Conservation (phyloP, 192 early-diverging fungal species). For the Coemansia sp. region DNA sequence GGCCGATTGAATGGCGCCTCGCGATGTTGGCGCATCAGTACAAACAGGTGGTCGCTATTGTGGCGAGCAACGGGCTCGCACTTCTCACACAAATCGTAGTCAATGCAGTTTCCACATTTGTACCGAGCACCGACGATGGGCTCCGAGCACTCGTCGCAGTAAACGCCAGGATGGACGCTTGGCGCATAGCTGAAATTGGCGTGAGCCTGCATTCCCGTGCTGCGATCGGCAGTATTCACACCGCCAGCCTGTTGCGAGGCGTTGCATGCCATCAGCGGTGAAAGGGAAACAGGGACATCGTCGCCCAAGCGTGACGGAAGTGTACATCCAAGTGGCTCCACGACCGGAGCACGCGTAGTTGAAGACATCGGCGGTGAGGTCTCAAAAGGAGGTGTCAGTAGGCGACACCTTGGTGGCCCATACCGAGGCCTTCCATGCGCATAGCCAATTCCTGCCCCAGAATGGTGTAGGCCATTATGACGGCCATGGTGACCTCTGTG, state of each 20-base stretch:
- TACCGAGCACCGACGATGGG: conserved; percentile 85
- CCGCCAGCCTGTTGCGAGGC: conserved; percentile 1
- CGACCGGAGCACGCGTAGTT: not conserved
- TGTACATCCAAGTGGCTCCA: not conserved
- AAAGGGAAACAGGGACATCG: not conserved
- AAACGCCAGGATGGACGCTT: conserved; percentile 23
- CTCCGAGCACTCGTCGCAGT: conserved; percentile 54
- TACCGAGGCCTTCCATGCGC: not conserved
- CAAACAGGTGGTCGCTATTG: conserved; percentile 75
- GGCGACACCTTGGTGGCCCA: not conserved
- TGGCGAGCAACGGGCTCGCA: conserved; percentile 79
- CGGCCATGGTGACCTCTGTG: conserved; percentile 9
- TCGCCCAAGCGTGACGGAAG: not conserved
- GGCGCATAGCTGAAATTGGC: not conserved
- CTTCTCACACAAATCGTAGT: conserved; percentile 90
- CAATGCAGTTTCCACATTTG: conserved; percentile 93
- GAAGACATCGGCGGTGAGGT: not conserved
- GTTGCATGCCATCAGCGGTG: not conserved
- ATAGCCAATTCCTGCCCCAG: not conserved
- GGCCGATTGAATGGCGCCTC: conserved; percentile 12
- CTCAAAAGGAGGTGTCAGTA: not conserved
- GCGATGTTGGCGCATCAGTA: conserved; percentile 72
- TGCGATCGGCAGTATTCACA: conserved; percentile 6
- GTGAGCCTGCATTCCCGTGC: conserved; percentile 5
- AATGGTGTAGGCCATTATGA: conserved; percentile 9